Conservation (phyloP, 169 alveolate genomes). For the Eimeria falciformis region DNA sequence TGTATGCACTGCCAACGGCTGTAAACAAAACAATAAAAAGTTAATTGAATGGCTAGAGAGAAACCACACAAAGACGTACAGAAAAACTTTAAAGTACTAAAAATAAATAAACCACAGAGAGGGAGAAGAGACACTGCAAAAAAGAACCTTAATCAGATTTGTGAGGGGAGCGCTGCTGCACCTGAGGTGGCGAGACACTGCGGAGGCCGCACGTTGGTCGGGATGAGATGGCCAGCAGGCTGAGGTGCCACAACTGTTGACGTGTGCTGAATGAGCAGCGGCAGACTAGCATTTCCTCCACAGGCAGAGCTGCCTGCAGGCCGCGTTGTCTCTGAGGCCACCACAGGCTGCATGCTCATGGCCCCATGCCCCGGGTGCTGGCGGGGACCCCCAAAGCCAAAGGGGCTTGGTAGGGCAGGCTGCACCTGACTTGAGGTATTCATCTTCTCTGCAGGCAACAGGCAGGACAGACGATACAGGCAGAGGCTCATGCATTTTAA, state of each 20-base stretch:
- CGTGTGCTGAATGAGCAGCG: constrained; percentile 26
- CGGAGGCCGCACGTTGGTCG: constrained; percentile 67
- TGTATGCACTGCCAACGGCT: constrained; percentile 70
- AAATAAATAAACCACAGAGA: background rate
- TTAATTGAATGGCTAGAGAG: too few relatives aligned
- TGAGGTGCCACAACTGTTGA: background rate
- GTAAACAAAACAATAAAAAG: too few relatives aligned
- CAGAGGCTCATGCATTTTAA: too few relatives aligned
- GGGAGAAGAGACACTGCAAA: background rate
- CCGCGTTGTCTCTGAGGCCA: background rate
- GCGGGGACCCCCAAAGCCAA: too few relatives aligned
- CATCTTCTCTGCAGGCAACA: too few relatives aligned
- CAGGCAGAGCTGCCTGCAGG: background rate
- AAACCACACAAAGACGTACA: too few relatives aligned
- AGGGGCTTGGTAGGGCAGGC: too few relatives aligned
- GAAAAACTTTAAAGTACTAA: too few relatives aligned
- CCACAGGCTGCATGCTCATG: too few relatives aligned
- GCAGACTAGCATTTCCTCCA: background rate
- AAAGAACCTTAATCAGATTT: background rate
- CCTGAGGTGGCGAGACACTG: constrained; percentile 66
- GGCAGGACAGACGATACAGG: too few relatives aligned
- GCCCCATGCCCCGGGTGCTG: too few relatives aligned
- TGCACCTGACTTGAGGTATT: too few relatives aligned
- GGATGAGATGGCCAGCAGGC: constrained; percentile 61
- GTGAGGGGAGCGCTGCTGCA: constrained; percentile 9